phyloP scores from a whole-genome alignment of 1,284 basidiomycete genomes.

The Sanghuangporus baumii region DNA sequence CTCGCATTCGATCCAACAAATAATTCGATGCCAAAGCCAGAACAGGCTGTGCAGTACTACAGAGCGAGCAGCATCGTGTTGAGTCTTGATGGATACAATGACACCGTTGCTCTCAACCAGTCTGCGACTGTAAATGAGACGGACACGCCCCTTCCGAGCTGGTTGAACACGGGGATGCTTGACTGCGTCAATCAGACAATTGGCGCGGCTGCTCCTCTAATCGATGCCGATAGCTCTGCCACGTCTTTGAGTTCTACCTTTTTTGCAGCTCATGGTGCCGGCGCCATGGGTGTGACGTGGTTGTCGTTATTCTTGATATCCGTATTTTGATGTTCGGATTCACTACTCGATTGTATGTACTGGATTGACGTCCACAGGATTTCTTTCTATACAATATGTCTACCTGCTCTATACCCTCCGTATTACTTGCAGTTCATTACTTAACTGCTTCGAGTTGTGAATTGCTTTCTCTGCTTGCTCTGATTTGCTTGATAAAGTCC shows the following conservation, averaged over 20 bases:
- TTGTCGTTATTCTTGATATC: not conserved
- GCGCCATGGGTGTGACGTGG: not conserved
- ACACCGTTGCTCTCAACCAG: slow-evolving; percentile 27
- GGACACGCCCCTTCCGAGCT: slow-evolving; percentile 33
- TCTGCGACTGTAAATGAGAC: slow-evolving; percentile 25
- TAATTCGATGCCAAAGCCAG: slow-evolving; percentile 21
- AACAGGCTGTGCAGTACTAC: slow-evolving; percentile 37
- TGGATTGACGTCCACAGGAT: not conserved
- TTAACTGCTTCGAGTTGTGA: no score
- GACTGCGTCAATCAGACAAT: slow-evolving; percentile 42
- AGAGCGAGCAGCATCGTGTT: slow-evolving; percentile 33
- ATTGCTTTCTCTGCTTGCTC: no score
- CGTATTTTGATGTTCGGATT: no score
- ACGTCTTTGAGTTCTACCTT: not conserved
- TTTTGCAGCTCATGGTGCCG: not conserved
- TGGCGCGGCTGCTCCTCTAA: slow-evolving; percentile 31
- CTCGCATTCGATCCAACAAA: slow-evolving; percentile 4
- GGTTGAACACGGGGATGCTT: slow-evolving; percentile 34
- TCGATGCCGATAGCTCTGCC: slow-evolving; percentile 19
- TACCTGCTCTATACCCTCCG: no score
- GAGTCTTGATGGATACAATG: slow-evolving; percentile 41
- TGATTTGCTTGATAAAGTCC: no score
- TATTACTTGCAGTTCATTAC: no score
- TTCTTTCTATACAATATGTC: no score
- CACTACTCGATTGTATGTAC: not conserved